These are phyloP conservation scores for Aspergillus versicolor DNA, from an alignment of 2,329 filamentous ascomycete species.

Conservation along the genomic window DNA sequence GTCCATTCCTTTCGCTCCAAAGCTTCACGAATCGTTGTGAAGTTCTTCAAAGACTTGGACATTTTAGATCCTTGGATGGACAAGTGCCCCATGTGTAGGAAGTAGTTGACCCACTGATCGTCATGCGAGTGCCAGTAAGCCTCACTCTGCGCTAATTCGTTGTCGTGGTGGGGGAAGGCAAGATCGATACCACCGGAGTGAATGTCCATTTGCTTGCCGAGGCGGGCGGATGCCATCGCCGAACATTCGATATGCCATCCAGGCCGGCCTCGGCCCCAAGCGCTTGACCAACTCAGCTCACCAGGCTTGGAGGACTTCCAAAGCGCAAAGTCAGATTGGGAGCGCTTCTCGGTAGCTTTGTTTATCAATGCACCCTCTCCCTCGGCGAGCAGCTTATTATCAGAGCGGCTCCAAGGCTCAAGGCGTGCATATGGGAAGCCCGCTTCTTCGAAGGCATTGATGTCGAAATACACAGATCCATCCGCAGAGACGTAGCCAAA, in stretches of 20 bases:
- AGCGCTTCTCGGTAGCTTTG: conserved; percentile 66
- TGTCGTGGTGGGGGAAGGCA: conserved; percentile 89
- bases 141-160: conserved; percentile 86
- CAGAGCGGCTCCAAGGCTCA: conserved; percentile 79
- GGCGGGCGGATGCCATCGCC: conserved; percentile 87
- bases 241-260: conserved; percentile 98
- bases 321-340: conserved; percentile 80
- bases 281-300: conserved; percentile 85
- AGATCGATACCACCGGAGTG: conserved; percentile 92
- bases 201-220: conserved; percentile 84
- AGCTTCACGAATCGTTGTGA: conserved; percentile 87
- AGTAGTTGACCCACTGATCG: conserved; percentile 89
- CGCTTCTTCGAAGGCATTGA: conserved; percentile 75
- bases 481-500: conserved; percentile 75
- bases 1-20: conserved; percentile 70
- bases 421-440: conserved; percentile 84
- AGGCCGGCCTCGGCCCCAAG: conserved; percentile 83
- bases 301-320: conserved; percentile 93
- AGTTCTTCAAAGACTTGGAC: conserved; percentile 95
- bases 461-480: conserved; percentile 94
- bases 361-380: conserved; percentile 78
- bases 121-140: conserved; percentile 66
- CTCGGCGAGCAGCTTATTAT: conserved; percentile 80
- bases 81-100: conserved; percentile 91
- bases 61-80: conserved; percentile 90